phyloP scores from a whole-genome alignment of 805 yeast species.

The Cyberlindnera nakhonratchasimensis region DNA sequence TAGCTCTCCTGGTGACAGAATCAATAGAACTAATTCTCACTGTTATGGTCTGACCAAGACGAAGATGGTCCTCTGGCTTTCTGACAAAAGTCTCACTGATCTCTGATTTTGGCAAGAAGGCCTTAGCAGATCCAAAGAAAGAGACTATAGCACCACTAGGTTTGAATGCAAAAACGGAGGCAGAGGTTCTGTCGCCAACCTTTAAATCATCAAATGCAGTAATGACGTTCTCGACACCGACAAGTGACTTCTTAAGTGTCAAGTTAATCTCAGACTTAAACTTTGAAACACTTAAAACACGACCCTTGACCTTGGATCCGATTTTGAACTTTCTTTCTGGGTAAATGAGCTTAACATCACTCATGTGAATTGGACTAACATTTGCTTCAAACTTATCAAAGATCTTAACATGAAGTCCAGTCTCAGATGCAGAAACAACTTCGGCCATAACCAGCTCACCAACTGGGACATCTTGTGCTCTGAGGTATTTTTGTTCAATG shows the following conservation, averaged over 20 bases:
- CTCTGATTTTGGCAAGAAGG: conserved; percentile 82
- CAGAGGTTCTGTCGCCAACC: conserved; percentile 56
- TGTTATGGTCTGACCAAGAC: conserved; percentile 77
- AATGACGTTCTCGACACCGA: conserved; percentile 44
- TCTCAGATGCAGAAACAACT: conserved; percentile 48
- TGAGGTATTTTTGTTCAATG: conserved; percentile 61
- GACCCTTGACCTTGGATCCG: conserved; percentile 75
- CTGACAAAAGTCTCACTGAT: conserved; percentile 84
- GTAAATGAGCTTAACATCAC: conserved; percentile 77
- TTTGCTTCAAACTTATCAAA: conserved; percentile 67
- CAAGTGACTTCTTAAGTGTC: conserved; percentile 82
- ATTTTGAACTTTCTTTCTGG: conserved; percentile 92
- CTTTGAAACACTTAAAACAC: conserved; percentile 53
- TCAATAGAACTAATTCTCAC: conserved; percentile 65
- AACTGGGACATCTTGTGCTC: conserved; percentile 66
- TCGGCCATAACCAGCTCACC: conserved; percentile 66
- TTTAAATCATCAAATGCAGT: conserved; percentile 49
- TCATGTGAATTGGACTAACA: conserved; percentile 72
- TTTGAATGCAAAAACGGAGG: conserved; percentile 67
- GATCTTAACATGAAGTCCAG: conserved; percentile 66
- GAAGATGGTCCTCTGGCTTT: conserved; percentile 73
- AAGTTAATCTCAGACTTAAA: conserved; percentile 49
- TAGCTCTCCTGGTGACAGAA: conserved; percentile 47
- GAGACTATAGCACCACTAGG: conserved; percentile 79
- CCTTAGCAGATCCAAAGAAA: conserved; percentile 75